Base-by-base conservation (phyloP, 768 basidiomycete genomes). In the Suillus americanus region DNA sequence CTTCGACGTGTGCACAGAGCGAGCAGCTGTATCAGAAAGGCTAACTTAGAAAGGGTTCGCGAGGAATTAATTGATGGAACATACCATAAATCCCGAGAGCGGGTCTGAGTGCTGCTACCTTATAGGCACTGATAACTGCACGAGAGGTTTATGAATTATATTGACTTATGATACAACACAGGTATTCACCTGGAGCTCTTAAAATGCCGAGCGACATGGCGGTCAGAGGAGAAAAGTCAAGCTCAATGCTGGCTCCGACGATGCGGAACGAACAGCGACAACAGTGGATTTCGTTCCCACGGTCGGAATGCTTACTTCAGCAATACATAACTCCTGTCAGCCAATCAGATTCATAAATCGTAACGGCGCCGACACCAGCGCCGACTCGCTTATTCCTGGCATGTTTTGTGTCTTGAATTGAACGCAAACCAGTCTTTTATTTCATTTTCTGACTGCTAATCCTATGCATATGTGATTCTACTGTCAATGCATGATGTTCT, bases 1-100 rank as follows among this genome's bases (percentile, higher is more conserved):
- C 60, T 74, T 78, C 10, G 89, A 85, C 12, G 83, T 76, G 70
- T 90, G 88, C 25, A 92, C 71, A 48, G 81, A 81, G 69, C 88
- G 88, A 71, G 73, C 77, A 62, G 80, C 86, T 86, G 66, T 1
- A 60, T 18, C n/a, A 54, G 43, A 67, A 59, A 37, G 55, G 43
- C 37, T 51, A 38, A 41, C 35, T 35, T 35, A 35, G 62, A 54
- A 72, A 63, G 67, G 65, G 68, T n/a, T 59, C 62, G 63, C 53
- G 59, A 67, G 64, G 43, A 23, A 56, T 61, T 23, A 38, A 35
- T 35, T 56, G 56, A 63, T 48, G 35, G 25, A 63, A 69, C 76
- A 64, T 64, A 84, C 85, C 80, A 68, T 74, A 76, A 30, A 82
- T 70, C 68, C 80, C 80, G 56, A 81, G 72, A 68, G 78, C 76